phyloP scores from a whole-genome alignment of 2,329 filamentous ascomycete genomes.

The Penicillium janthinellum region DNA sequence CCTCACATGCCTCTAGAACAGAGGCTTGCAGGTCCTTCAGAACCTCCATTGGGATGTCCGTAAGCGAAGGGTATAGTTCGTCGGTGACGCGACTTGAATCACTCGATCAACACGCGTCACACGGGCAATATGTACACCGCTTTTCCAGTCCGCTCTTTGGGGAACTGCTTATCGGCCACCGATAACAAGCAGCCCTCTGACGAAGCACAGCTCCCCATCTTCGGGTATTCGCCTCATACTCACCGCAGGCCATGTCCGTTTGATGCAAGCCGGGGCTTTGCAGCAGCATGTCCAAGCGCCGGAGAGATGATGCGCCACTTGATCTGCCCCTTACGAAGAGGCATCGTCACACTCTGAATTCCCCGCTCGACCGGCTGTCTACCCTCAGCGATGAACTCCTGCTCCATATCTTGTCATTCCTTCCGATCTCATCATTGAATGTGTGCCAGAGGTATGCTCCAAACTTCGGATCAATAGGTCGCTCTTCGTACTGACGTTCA shows the following conservation, averaged over 20 bases:
- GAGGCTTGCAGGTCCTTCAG: constrained; percentile 35
- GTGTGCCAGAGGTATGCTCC: constrained; percentile 60
- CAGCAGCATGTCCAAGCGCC: constrained; percentile 40
- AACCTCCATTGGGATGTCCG: constrained; percentile 30
- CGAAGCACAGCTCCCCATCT: constrained; percentile 8
- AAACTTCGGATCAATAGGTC: constrained; percentile 1
- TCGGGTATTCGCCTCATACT: constrained; percentile 6
- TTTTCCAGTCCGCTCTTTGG: constrained; percentile 1
- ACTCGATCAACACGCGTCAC: constrained; percentile 16
- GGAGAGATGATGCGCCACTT: constrained; percentile 19
- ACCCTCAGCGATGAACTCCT: constrained; percentile 83
- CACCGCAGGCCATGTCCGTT: not conserved
- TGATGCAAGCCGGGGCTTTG: not conserved
- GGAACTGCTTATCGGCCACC: constrained; percentile 11
- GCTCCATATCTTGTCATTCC: constrained; percentile 76
- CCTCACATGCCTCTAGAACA: constrained; percentile 31
- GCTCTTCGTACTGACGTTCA: constrained; percentile 3
- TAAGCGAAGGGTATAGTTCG: too few relatives aligned
- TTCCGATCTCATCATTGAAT: constrained; percentile 70
- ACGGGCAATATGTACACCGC: constrained; percentile 13
- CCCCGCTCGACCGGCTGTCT: constrained; percentile 63
- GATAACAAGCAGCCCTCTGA: constrained; percentile 17
- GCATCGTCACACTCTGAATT: constrained; percentile 31
- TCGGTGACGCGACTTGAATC: constrained; percentile 5
- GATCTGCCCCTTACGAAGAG: constrained; percentile 48